Conservation (phyloP, 2,329 filamentous ascomycete species). For the Penicillium thymicola region DNA sequence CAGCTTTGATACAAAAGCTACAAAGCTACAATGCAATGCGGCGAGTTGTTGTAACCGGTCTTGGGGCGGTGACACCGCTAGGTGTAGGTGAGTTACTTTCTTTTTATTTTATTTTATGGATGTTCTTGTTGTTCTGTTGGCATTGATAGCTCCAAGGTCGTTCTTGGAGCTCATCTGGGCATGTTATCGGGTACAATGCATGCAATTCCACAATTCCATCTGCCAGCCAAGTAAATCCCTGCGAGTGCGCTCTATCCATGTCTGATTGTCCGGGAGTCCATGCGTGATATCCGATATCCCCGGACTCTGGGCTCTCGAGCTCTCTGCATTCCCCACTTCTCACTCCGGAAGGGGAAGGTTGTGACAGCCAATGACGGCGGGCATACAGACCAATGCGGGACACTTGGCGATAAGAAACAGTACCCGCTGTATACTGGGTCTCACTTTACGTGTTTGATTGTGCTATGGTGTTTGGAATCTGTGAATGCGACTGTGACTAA, state of each 20-base stretch:
- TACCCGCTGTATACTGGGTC: neutral
- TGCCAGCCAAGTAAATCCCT: neutral
- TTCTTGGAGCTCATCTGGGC: neutral
- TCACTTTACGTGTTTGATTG: neutral
- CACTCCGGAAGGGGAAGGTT: slow-evolving; percentile 33
- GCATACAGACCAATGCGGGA: neutral
- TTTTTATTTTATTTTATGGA: neutral
- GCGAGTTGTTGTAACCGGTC: slow-evolving; percentile 78
- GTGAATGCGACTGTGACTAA: neutral
- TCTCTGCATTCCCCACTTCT: slow-evolving; percentile 28
- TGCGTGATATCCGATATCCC: slow-evolving; percentile 4
- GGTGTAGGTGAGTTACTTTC: slow-evolving; percentile 60
- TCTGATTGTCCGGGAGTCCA: neutral
- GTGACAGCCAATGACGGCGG: slow-evolving; percentile 23
- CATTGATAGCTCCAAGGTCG: neutral
- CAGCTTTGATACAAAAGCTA: neutral
- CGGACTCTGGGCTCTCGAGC: slow-evolving; percentile 3
- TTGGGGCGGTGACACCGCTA: slow-evolving; percentile 78
- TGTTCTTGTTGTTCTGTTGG: slow-evolving; percentile 1
- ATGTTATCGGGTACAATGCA: neutral
- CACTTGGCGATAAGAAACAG: neutral
- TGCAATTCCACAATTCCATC: neutral
- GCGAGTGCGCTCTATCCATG: neutral
- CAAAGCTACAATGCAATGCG: slow-evolving; percentile 37
- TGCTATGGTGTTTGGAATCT: neutral